Conservation (phyloP, 2,329 filamentous ascomycete species). For the Pseudogymnoascus sp. region DNA sequence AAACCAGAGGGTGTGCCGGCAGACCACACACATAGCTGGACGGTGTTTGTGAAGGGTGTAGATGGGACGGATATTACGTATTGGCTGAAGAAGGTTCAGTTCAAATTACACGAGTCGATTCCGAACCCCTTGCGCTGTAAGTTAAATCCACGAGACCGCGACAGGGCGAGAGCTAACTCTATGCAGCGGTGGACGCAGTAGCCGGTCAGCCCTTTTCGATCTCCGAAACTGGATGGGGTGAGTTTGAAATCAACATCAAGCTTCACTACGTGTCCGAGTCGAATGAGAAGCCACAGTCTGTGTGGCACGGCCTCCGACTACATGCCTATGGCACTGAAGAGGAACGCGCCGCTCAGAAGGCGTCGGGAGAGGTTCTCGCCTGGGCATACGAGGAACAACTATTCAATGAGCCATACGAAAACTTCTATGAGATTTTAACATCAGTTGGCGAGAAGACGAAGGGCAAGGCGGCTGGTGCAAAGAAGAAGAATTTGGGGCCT, state of each 20-base stretch:
- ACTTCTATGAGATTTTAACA: constrained; percentile 82
- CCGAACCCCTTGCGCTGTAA: constrained; percentile 75
- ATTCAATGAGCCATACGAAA: constrained; percentile 93
- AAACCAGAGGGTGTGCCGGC: constrained; percentile 68
- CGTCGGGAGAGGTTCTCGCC: constrained; percentile 57
- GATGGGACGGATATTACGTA: constrained; percentile 87
- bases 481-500: constrained; percentile 31
- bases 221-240: constrained; percentile 91
- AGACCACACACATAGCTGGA: constrained; percentile 95
- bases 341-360: constrained; percentile 50
- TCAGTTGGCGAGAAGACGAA: constrained; percentile 52
- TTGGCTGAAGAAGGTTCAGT: constrained; percentile 94
- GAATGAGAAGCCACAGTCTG: constrained; percentile 88
- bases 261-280: constrained; percentile 85
- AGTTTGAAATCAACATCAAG: constrained; percentile 94
- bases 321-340: constrained; percentile 84
- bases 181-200: constrained; percentile 60
- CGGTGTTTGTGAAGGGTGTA: constrained; percentile 83
- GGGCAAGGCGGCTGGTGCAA: constrained; percentile 45
- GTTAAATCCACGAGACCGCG: constrained; percentile 19
- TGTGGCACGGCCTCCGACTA: constrained; percentile 85
- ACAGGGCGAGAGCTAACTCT: not conserved
- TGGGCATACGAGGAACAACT: constrained; percentile 91
- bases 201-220: constrained; percentile 66
- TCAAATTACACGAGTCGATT: constrained; percentile 97